Evolutionary conservation across 1,284 basidiomycete species (phyloP).

Genomic region (Abortiporus biennis): DNA sequence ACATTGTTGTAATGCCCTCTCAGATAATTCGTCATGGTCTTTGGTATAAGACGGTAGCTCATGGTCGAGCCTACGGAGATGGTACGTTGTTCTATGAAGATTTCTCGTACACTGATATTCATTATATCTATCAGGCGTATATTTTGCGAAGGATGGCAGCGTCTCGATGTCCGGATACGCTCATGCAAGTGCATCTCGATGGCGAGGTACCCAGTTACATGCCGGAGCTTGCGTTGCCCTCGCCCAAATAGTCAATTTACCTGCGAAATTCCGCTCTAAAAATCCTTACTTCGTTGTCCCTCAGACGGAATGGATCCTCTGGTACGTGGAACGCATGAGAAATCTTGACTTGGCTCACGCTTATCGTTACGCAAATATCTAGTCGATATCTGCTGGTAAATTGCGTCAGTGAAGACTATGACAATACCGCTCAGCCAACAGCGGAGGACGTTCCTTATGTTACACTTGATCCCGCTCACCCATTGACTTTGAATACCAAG

Average conservation of each 20-base stretch:
- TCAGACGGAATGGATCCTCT: slow-evolving; percentile 59
- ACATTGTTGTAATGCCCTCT: slow-evolving; percentile 2
- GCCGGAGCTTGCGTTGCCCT: slow-evolving; percentile 46
- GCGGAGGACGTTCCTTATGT: slow-evolving; percentile 32
- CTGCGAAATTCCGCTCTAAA: slow-evolving; percentile 38
- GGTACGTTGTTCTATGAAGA: slow-evolving; percentile 26
- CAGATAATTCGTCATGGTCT: slow-evolving; percentile 63
- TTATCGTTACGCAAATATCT: neutral
- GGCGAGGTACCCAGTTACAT: slow-evolving; percentile 40
- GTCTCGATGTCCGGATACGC: slow-evolving; percentile 42
- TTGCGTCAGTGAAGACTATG: neutral
- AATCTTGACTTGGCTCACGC: neutral
- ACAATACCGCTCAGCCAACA: neutral
- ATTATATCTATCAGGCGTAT: slow-evolving; percentile 39
- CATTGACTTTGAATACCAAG: slow-evolving; percentile 16
- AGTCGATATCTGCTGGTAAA: slow-evolving; percentile 63
- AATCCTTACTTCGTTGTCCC: slow-evolving; percentile 51
- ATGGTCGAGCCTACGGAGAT: slow-evolving; percentile 55
- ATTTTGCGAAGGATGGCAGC: slow-evolving; percentile 50
- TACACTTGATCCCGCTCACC: slow-evolving; percentile 30
- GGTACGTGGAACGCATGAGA: slow-evolving; percentile 31
- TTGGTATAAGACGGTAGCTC: slow-evolving; percentile 43
- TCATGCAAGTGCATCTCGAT: slow-evolving; percentile 24
- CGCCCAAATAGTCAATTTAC: slow-evolving; percentile 57
- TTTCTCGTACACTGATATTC: neutral